A percentile compares a stretch with the other conserved stretches of the same genome.
Evolutionary conservation across 1,284 basidiomycete genomes (phyloP).

Genomic region (Entoloma clypeatum): DNA sequence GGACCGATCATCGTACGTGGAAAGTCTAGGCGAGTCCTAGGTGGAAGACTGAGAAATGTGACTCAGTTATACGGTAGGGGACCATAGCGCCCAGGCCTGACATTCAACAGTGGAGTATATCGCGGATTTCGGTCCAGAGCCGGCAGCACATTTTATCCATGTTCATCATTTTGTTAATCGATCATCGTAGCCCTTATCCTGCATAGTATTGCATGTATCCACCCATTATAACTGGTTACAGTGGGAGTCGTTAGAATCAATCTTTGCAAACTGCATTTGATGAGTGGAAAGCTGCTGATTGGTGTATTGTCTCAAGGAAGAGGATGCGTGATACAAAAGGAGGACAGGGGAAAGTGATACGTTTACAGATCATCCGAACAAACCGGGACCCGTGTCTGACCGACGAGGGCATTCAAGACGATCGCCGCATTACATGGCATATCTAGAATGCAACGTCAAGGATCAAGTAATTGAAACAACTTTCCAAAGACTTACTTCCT

Average conservation of each 20-base stretch:
- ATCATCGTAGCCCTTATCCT: no score
- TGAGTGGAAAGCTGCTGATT: conserved; percentile 10
- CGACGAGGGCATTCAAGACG: conserved; percentile 7
- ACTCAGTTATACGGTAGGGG: no score
- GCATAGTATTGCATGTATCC: no score
- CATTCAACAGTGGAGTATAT: no score
- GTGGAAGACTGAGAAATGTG: no score
- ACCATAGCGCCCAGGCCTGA: no score
- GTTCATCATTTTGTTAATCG: no score
- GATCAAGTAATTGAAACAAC: not conserved
- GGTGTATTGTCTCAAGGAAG: conserved; percentile 17
- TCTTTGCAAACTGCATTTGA: not conserved
- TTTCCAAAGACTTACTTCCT: conserved; percentile 71
- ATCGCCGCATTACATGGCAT: conserved; percentile 35
- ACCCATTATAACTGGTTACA: no score
- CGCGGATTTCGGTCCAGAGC: no score
- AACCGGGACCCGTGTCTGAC: conserved; percentile 12
- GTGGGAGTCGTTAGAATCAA: not conserved
- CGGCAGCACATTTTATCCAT: no score
- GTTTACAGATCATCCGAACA: conserved; percentile 31
- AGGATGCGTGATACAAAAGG: conserved; percentile 20
- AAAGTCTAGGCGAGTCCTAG: no score
- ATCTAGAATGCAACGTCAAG: conserved; percentile 25
- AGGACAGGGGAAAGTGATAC: conserved; percentile 24
- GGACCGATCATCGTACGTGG: no score